Percentiles rank a stretch among this genome's conserved stretches.
Conservation (phyloP, 331 rosid genomes). For the Acacia pycnantha region DNA sequence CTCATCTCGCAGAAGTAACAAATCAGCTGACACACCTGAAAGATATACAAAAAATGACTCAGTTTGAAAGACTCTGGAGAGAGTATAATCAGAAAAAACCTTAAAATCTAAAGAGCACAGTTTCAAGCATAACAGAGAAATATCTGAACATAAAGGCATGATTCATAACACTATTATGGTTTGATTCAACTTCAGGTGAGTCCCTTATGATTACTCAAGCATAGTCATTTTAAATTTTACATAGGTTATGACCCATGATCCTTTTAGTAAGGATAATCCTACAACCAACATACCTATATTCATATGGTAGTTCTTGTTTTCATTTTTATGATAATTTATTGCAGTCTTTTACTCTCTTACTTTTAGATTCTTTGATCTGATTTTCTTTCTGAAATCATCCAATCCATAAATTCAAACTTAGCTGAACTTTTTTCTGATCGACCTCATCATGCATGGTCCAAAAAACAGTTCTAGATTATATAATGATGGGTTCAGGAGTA, state of each 20-base stretch:
- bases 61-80: conserved; percentile 8
- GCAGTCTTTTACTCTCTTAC: background rate
- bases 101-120: background rate
- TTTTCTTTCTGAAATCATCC: background rate
- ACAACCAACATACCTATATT: background rate
- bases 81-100: background rate
- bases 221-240: background rate
- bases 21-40: conserved; percentile 67
- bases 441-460: background rate
- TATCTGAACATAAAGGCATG: background rate
- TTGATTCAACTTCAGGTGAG: background rate
- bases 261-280: background rate
- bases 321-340: background rate
- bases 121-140: background rate
- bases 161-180: background rate
- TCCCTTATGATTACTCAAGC: too few relatives aligned
- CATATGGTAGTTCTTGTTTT: background rate
- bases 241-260: background rate
- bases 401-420: background rate
- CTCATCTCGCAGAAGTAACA: conserved; percentile 56
- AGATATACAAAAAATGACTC: conserved; percentile 32
- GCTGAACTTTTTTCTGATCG: background rate
- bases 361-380: background rate
- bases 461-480: background rate
- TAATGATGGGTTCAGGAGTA: background rate